These are phyloP conservation scores for Podaxis carcinomalis DNA, from an alignment of 768 basidiomycete genomes.

Conservation along the genomic window DNA sequence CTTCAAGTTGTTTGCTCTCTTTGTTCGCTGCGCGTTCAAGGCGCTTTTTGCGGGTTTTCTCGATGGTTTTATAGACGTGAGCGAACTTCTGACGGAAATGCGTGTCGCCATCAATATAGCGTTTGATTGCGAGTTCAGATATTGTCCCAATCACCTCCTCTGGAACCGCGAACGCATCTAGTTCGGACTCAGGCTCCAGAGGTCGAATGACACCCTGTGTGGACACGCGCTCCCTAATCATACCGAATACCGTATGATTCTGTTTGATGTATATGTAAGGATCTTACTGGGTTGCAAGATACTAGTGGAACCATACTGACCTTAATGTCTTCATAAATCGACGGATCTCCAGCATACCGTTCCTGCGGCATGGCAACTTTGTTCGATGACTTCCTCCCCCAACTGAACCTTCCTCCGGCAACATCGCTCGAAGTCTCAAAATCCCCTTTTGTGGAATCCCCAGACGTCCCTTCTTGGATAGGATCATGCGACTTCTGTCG, in stretches of 20 bases:
- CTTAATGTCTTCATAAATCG: conserved; percentile 47
- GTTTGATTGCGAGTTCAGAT: conserved; percentile 67
- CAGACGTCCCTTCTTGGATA: not conserved
- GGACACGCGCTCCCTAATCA: conserved; percentile 91
- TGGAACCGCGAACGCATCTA: conserved; percentile 64
- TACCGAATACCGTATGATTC: conserved; percentile 44
- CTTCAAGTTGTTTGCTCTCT: conserved; percentile 54
- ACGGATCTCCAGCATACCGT: conserved; percentile 55
- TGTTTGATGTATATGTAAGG: conserved; percentile 15
- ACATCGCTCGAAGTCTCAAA: conserved; percentile 27
- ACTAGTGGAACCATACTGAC: conserved; percentile 27
- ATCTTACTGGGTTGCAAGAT: not conserved
- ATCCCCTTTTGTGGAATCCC: not conserved
- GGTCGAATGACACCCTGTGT: conserved; percentile 79
- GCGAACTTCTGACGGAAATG: conserved; percentile 68
- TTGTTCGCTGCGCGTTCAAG: conserved; percentile 53
- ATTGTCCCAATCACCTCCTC: conserved; percentile 65
- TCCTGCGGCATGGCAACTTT: conserved; percentile 16
- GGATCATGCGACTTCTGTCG: conserved; percentile 12
- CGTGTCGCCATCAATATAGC: conserved; percentile 65
- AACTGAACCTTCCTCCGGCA: conserved; percentile 27
- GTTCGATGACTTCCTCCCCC: not conserved
- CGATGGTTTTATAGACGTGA: conserved; percentile 50
- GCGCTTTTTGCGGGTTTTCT: conserved; percentile 63
- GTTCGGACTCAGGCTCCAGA: conserved; percentile 66